Evolutionary conservation across 2,329 filamentous ascomycete species (phyloP).

Genomic region (Cercospora nicotianae): DNA sequence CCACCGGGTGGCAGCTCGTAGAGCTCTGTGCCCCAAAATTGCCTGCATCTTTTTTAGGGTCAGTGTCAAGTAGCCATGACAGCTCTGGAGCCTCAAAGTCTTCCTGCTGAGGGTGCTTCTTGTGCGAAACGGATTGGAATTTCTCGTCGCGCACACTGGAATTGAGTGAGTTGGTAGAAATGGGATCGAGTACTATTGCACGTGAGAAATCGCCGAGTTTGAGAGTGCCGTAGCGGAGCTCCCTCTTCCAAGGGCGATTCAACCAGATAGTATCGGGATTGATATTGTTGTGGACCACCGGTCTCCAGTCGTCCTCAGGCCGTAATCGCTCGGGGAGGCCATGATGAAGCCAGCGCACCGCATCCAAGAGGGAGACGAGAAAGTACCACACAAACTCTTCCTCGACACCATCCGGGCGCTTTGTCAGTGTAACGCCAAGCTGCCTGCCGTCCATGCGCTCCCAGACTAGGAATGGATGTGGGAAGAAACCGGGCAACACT

Average conservation of each 20-base stretch:
- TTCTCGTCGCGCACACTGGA: not conserved
- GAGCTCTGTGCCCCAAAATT: not conserved
- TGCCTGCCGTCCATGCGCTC: constrained; percentile 17
- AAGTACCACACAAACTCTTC: constrained; percentile 23
- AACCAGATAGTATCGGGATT: constrained; percentile 39
- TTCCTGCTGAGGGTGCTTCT: constrained; percentile 1
- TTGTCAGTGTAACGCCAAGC: constrained; percentile 8
- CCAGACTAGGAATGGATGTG: constrained; percentile 11
- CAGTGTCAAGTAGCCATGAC: constrained; percentile 8
- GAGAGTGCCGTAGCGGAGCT: constrained; percentile 8
- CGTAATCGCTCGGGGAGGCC: not conserved
- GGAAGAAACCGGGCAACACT: constrained; percentile 1
- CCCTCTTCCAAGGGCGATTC: not conserved
- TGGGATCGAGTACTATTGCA: constrained; percentile 6
- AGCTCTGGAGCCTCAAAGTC: constrained; percentile 17
- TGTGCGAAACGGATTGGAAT: not conserved
- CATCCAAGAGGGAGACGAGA: constrained; percentile 14
- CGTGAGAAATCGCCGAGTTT: constrained; percentile 21
- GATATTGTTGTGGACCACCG: constrained; percentile 42
- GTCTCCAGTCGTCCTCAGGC: constrained; percentile 2
- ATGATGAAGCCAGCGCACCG: constrained; percentile 14
- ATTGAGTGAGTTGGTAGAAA: not conserved
- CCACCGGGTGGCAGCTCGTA: not conserved
- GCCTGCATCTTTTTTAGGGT: not conserved
- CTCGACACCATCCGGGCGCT: constrained; percentile 13